Evolutionary conservation across 2,329 filamentous ascomycete species (phyloP), one percentile per base, ranked within the genome.

Genomic region (Allantophomopsis cytisporea): DNA sequence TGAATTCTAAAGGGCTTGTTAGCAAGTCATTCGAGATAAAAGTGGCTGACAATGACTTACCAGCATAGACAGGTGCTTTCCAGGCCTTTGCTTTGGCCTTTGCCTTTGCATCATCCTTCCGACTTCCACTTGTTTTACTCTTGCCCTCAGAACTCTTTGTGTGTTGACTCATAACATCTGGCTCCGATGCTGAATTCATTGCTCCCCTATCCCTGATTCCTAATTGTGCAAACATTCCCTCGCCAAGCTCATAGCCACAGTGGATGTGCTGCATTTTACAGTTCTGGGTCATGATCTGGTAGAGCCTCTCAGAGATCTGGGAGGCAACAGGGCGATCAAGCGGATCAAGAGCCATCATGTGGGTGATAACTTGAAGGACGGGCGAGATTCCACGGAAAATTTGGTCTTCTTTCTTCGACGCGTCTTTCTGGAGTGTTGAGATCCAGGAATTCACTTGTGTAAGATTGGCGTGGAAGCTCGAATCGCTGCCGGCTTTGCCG

Each of bases 401-500:
- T 28, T 59, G 54, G 34, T 65, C 68, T 32, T 57, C 52, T 39
- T 61, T 61, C 43, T 69, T 44, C 48, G 55, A 38, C 7, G 72
- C 73, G n/a, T 79, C 73, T 42, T 73, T 72, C 23, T 73, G 71
- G 4, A 84, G 59, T 2, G 58, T 59, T 1, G 62, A 60, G 62
- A 83, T 80, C 82, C 82, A 87, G 12, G 65, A 65, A 45, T 80
- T 72, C 2, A 85, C 68, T 54, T 82, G 79, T 13, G 72, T 68
- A 1, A 80, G 62, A 48, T 85, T 83, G 46, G 72, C 71, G 56
- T 86, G 81, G 55, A 83, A 87, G 1, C 78, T 83, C 0, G 78
- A 69, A 57, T 86, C 81, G 2, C 53, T 52, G 11, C 73, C 75
- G 21, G 73, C 73, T 15, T 53, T 48, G 16, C 52, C 53, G 1